phyloP scores from a whole-genome alignment of 306 rosid species.

The Rubus idaeus region DNA sequence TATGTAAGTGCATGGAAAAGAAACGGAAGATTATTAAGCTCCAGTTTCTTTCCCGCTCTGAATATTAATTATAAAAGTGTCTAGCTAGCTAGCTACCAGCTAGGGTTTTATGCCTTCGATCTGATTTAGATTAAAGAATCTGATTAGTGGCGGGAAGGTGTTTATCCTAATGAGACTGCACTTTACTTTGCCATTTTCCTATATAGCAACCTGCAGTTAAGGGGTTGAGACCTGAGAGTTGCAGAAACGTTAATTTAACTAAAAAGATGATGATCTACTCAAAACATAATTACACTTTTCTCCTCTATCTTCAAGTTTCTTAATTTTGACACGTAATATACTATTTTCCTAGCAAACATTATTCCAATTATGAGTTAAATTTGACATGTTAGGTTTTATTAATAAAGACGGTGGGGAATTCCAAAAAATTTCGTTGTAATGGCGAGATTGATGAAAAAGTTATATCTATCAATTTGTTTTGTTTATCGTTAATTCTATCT shows the following conservation, averaged over 20 bases:
- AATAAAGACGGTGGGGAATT: too few relatives aligned
- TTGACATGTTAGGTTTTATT: too few relatives aligned
- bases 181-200: slow-evolving; percentile 1
- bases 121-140: background rate
- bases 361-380: too few relatives aligned
- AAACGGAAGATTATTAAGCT: slow-evolving; percentile 23
- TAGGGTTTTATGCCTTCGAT: background rate
- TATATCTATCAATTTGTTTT: too few relatives aligned
- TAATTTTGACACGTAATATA: background rate
- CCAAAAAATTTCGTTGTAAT: too few relatives aligned
- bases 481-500: too few relatives aligned
- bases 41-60: slow-evolving; percentile 18
- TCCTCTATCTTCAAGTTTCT: background rate
- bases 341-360: background rate
- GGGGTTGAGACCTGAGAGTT: background rate
- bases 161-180: slow-evolving; percentile 23
- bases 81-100: background rate
- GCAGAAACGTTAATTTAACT: background rate
- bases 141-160: slow-evolving; percentile 21
- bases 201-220: background rate
- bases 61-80: slow-evolving; percentile 11
- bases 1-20: slow-evolving; percentile 19
- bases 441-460: too few relatives aligned
- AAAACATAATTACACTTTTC: background rate
- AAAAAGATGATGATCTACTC: background rate